Evolutionary conservation across 1,284 basidiomycete genomes (phyloP), one percentile per base, ranked within the genome.

Genomic region (Cystobasidiaceae sp.): DNA sequence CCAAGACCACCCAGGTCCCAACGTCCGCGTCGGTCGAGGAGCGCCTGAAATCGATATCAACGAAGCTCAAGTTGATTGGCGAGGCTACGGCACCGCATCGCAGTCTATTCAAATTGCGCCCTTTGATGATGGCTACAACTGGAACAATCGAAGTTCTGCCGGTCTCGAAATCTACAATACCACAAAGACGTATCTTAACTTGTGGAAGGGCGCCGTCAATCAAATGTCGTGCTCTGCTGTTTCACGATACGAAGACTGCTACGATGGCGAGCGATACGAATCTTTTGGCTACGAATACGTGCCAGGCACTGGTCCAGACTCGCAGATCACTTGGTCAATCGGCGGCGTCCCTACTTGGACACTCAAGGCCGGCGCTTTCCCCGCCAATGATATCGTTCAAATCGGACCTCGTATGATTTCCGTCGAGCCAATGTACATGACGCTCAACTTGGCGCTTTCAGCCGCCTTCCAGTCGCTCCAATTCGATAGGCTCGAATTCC

Each of bases 321-420:
- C 89, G 80, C 91, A 90, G 75, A 88, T 93, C 71, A 82, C 83
- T 27, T 93, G 91, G 91, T 82, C 89, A 33, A 77, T 84, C 30
- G 80, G 85, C 67, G 81, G 78, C 67, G 77, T 83, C 71, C 78
- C 82, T 58, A 83, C 85, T 32, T 97, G 90, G 90, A 88, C 85
- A 2, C 71, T 97, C 58, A 82, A 84, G 39, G 81, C 82, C n/a
- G 76, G 79, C 39, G 92, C 88, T 3, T 82, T 93, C 78, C 84
- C 79, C 4, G 82, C 87, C 2, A 87, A 93, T 73, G 52, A 77
- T 0, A 67, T 72, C 0, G 85, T 85, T 15, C 79, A 89, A 68
- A 89, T 94, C 57, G 80, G 85, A 1, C 81, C 83, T 39, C 81
- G 93, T 45, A 83, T 86, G 4, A 81, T 97, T 41, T 84, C 91